These are phyloP conservation scores for Capsicum baccatum DNA, from an alignment of 257 asterid genomes.

Conservation along the genomic window DNA sequence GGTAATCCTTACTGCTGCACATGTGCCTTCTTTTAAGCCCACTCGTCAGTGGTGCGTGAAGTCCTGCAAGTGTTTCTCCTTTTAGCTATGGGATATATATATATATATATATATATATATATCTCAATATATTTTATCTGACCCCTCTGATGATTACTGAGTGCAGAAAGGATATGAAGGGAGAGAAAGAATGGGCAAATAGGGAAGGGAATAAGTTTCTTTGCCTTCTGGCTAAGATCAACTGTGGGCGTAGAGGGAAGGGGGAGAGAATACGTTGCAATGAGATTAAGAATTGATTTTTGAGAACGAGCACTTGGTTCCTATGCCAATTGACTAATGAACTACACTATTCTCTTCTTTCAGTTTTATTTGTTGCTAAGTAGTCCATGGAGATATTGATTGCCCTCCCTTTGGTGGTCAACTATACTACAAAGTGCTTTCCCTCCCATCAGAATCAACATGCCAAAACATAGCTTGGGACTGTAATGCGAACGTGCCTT, in stretches of 20 bases:
- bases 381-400: conserved; percentile 9
- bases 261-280: conserved; percentile 5
- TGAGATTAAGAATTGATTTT: conserved; percentile 5
- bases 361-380: background rate
- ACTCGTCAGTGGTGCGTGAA: background rate
- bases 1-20: background rate
- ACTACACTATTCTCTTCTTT: background rate
- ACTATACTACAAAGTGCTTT: background rate
- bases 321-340: conserved; percentile 15
- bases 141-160: conserved; percentile 3
- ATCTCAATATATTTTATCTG: background rate
- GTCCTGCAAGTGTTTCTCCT: background rate
- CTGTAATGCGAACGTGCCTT: background rate
- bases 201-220: background rate
- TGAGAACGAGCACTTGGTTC: background rate
- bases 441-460: background rate
- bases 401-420: background rate
- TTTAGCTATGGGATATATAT: background rate
- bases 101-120: background rate
- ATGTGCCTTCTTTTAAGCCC: background rate
- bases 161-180: conserved; percentile 11
- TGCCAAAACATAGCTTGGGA: background rate
- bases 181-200: background rate
- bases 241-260: background rate
- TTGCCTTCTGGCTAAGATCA: background rate